Percentiles rank a stretch among this genome's conserved stretches.
phyloP scores from a whole-genome alignment of 768 basidiomycete genomes.

The Mycena vitilis region DNA sequence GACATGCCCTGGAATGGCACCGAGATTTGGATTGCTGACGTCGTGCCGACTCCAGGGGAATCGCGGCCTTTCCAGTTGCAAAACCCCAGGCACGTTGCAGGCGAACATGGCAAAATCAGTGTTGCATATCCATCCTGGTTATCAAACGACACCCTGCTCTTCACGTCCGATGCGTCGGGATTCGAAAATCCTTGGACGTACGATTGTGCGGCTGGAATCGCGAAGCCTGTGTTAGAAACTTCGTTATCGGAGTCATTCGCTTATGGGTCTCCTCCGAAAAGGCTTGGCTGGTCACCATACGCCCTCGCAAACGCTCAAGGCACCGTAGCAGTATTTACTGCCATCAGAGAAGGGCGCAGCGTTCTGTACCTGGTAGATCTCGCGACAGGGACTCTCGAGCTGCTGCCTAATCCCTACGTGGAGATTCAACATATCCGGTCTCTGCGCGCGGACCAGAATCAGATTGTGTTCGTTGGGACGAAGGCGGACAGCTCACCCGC shows the following conservation, averaged over 20 bases:
- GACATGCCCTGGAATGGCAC: slow-evolving; percentile 75
- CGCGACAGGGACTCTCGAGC: slow-evolving; percentile 39
- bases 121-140: slow-evolving; percentile 73
- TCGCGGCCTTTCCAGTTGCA: slow-evolving; percentile 45
- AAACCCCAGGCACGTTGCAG: slow-evolving; percentile 60
- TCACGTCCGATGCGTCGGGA: slow-evolving; percentile 73
- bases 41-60: slow-evolving; percentile 41
- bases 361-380: slow-evolving; percentile 56
- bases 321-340: slow-evolving; percentile 50
- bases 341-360: slow-evolving; percentile 54
- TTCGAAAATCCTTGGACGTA: slow-evolving; percentile 77
- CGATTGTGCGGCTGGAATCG: slow-evolving; percentile 46
- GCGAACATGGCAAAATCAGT: slow-evolving; percentile 60
- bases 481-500: slow-evolving; percentile 51
- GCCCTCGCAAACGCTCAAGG: slow-evolving; percentile 54
- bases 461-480: slow-evolving; percentile 58
- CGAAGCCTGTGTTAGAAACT: slow-evolving; percentile 52
- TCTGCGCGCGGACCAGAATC: slow-evolving; percentile 43
- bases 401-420: slow-evolving; percentile 52
- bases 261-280: slow-evolving; percentile 68
- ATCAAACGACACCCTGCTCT: slow-evolving; percentile 65
- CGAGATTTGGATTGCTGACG: slow-evolving; percentile 64
- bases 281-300: slow-evolving; percentile 60
- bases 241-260: slow-evolving; percentile 59
- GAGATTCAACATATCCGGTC: slow-evolving; percentile 50